These are phyloP conservation scores for Sanghuangporus sanghuang DNA, from an alignment of 1,284 basidiomycete genomes.

Conservation along the genomic window DNA sequence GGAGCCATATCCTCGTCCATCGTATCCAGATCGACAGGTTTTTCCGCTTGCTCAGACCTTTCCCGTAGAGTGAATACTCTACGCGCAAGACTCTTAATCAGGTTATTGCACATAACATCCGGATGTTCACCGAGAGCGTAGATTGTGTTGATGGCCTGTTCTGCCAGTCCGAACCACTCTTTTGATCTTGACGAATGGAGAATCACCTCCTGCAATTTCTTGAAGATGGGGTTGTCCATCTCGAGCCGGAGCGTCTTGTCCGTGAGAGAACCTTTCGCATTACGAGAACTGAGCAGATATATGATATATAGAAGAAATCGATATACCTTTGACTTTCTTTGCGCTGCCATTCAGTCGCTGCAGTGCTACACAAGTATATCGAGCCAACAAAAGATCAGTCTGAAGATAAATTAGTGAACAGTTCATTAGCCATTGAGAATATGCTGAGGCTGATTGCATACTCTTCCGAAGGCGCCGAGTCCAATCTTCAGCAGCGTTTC, in stretches of 20 bases:
- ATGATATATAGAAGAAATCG: background rate
- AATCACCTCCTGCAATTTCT: slow-evolving; percentile 74
- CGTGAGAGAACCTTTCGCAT: slow-evolving; percentile 60
- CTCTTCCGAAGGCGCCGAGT: slow-evolving; percentile 82
- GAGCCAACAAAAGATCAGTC: slow-evolving; percentile 84
- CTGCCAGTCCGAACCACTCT: slow-evolving; percentile 95
- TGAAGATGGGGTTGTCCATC: slow-evolving; percentile 88
- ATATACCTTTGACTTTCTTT: slow-evolving; percentile 91
- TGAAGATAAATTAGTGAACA: slow-evolving; percentile 27
- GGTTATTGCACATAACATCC: slow-evolving; percentile 75
- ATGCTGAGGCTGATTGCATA: slow-evolving; percentile 25
- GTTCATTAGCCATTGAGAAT: background rate
- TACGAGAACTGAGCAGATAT: background rate
- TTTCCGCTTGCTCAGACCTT: slow-evolving; percentile 9
- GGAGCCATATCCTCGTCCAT: slow-evolving; percentile 47
- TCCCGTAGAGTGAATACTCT: slow-evolving; percentile 54
- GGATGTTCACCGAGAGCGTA: slow-evolving; percentile 94
- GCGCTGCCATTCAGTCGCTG: slow-evolving; percentile 90
- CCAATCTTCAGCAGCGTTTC: slow-evolving; percentile 86
- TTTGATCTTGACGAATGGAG: slow-evolving; percentile 76
- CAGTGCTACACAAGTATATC: slow-evolving; percentile 91
- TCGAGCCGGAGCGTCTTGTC: slow-evolving; percentile 86
- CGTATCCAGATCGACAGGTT: slow-evolving; percentile 35
- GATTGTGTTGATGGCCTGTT: slow-evolving; percentile 95
- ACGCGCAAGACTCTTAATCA: slow-evolving; percentile 79